These are phyloP conservation scores for Suhomyces sp. DNA, from an alignment of 805 yeast species.

Conservation along the genomic window DNA sequence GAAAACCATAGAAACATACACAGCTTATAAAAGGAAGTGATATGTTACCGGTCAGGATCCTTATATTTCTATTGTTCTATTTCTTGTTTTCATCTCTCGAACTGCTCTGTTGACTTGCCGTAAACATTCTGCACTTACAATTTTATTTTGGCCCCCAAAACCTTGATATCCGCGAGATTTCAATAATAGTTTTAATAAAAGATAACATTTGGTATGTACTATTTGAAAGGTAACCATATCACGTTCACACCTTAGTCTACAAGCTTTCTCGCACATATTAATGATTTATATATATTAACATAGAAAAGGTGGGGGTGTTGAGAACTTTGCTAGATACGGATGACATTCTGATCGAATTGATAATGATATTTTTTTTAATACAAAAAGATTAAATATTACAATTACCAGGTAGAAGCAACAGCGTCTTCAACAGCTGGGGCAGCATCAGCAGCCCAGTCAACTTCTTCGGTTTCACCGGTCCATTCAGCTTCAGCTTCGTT, in stretches of 20 bases:
- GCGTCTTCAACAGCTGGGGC: constrained; percentile 71
- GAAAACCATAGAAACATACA: not conserved
- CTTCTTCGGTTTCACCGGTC: constrained; percentile 57
- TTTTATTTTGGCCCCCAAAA: not conserved
- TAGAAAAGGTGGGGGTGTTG: constrained; percentile 4
- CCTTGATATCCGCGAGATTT: not conserved
- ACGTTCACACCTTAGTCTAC: not conserved
- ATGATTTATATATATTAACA: constrained; percentile 4
- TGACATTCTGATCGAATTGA: constrained; percentile 5
- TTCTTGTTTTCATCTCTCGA: not conserved
- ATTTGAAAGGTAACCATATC: not conserved
- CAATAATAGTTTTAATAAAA: not conserved
- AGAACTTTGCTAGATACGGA: constrained; percentile 1
- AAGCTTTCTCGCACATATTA: not conserved
- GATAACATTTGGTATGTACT: not conserved
- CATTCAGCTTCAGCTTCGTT: constrained; percentile 56
- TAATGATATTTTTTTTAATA: constrained; percentile 4
- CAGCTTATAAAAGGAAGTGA: not conserved
- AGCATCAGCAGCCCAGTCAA: constrained; percentile 64
- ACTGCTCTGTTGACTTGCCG: not conserved
- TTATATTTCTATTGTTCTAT: too few relatives aligned
- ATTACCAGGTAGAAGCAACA: constrained; percentile 54
- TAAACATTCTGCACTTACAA: not conserved
- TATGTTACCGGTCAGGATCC: too few relatives aligned
- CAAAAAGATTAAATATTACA: constrained; percentile 7